Evolutionary conservation across 2,329 filamentous ascomycete species (phyloP).

Genomic region (Venturia asperata): DNA sequence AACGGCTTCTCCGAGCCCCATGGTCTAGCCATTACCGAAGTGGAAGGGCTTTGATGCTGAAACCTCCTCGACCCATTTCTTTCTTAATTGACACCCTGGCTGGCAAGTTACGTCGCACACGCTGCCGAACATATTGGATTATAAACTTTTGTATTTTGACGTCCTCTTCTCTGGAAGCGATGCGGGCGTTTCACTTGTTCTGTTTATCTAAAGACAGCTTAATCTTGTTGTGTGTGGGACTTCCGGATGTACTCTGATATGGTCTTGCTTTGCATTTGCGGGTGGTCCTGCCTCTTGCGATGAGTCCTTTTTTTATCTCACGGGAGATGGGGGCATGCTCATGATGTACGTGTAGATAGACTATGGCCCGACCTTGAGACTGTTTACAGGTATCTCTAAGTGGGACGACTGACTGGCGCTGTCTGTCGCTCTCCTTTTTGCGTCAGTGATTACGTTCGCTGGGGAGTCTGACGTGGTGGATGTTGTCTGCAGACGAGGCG

Average conservation of each 20-base stretch:
- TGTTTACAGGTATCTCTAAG: slow-evolving; percentile 3
- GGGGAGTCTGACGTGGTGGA: background rate
- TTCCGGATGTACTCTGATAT: slow-evolving; percentile 3
- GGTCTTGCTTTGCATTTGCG: slow-evolving; percentile 1
- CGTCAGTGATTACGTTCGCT: background rate
- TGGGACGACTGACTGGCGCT: background rate
- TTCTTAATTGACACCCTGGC: slow-evolving; percentile 3
- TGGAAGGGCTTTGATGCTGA: slow-evolving; percentile 28
- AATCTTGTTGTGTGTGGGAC: background rate
- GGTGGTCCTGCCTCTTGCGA: slow-evolving; percentile 6
- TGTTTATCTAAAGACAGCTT: background rate
- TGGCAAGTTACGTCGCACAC: background rate
- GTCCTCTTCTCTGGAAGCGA: slow-evolving; percentile 10
- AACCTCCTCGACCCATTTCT: background rate
- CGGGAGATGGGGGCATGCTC: slow-evolving; percentile 1
- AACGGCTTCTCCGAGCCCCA: slow-evolving; percentile 38
- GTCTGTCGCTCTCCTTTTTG: background rate
- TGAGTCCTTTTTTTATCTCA: slow-evolving; percentile 12
- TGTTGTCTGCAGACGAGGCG: background rate
- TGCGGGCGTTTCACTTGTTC: slow-evolving; percentile 4
- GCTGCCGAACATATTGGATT: slow-evolving; percentile 15
- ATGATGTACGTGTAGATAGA: slow-evolving; percentile 14
- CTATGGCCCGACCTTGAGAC: slow-evolving; percentile 1
- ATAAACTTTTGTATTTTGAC: slow-evolving; percentile 18
- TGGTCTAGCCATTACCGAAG: slow-evolving; percentile 47